Evolutionary conservation across 2,329 filamentous ascomycete genomes (phyloP), one percentile per base, ranked within the genome.

Genomic region (Colletotrichum sp.): DNA sequence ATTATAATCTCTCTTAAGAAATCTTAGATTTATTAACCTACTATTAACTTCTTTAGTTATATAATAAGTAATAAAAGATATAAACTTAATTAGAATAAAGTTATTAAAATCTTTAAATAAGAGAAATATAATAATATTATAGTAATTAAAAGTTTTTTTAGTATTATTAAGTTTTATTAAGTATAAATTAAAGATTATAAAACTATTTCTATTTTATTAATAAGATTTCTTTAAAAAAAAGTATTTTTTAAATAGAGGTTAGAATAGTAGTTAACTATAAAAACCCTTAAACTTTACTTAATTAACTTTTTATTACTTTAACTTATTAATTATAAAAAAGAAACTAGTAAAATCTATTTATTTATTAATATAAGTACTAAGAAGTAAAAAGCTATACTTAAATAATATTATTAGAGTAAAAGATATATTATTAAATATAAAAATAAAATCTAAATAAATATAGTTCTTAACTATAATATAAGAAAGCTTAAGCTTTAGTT

Each of bases 371-470:
- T 57, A 57, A 57, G 0, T 8, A 57, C 1, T 26, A 57, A 57
- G 1, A 5, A 1, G 0, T 57, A 26, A 2, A 0, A 0, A 3
- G 5, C 5, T 24, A 55, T 55, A 13, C 0, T 55, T 55, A 55
- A 1, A 2, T 55, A 55, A 55, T 55, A 55, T 3, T 55, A 55
- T 15, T 55, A 55, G 1, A 2, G 1, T 24, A 55, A 55, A 1
- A 18, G 5, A 24, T 24, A 55, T 55, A 55, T 55, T 55, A 55
- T 6, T 21, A 10, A 30, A 1, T 52, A 52, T 52, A 52, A 52
- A 13, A 52, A 0, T 21, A 52, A 1, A 52, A 55, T 55, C 4
- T 55, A 55, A 7, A 55, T 24, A 12, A 1, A 2, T 13, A 24
- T 24, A 24, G n/a, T 2, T 24, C 5, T 55, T 55, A n/a, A 55